Percentiles rank a stretch among this genome's conserved stretches.
Conservation (phyloP, 2,329 filamentous ascomycete species). For the Byssothecium circinans region DNA sequence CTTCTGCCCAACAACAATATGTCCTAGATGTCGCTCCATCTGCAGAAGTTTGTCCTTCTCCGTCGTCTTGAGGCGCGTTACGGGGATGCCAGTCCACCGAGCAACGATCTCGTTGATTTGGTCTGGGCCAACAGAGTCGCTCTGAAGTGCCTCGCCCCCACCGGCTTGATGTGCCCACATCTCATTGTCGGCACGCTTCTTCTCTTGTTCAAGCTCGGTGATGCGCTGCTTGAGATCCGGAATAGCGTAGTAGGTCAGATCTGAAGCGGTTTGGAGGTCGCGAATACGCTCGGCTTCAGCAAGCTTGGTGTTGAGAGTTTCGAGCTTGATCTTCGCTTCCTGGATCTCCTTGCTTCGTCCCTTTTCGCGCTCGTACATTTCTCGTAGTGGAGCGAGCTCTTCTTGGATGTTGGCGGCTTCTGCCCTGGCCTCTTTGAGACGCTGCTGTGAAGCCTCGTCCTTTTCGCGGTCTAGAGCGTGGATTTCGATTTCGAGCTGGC, state of each 20-base stretch:
- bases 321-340: slow-evolving; percentile 91
- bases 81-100: slow-evolving; percentile 96
- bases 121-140: slow-evolving; percentile 91
- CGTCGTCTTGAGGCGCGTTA: slow-evolving; percentile 88
- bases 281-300: slow-evolving; percentile 89
- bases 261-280: slow-evolving; percentile 84
- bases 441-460: slow-evolving; percentile 85
- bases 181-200: slow-evolving; percentile 74
- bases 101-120: slow-evolving; percentile 99
- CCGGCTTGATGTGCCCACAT: slow-evolving; percentile 60
- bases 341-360: slow-evolving; percentile 88
- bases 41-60: slow-evolving; percentile 98
- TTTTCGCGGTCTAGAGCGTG: slow-evolving; percentile 92
- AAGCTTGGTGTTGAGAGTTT: slow-evolving; percentile 85
- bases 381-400: slow-evolving; percentile 84
- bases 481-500: slow-evolving; percentile 95
- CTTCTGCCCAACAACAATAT: slow-evolving; percentile 88
- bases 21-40: slow-evolving; percentile 86
- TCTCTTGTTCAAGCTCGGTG: slow-evolving; percentile 76
- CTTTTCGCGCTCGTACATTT: slow-evolving; percentile 96
- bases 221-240: slow-evolving; percentile 86
- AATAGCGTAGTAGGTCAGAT: slow-evolving; percentile 96
- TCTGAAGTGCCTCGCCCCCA: slow-evolving; percentile 71
- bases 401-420: slow-evolving; percentile 95
- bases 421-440: slow-evolving; percentile 79